These are phyloP conservation scores for Scorias spongiosa DNA, from an alignment of 2,329 filamentous ascomycete species.

Conservation along the genomic window DNA sequence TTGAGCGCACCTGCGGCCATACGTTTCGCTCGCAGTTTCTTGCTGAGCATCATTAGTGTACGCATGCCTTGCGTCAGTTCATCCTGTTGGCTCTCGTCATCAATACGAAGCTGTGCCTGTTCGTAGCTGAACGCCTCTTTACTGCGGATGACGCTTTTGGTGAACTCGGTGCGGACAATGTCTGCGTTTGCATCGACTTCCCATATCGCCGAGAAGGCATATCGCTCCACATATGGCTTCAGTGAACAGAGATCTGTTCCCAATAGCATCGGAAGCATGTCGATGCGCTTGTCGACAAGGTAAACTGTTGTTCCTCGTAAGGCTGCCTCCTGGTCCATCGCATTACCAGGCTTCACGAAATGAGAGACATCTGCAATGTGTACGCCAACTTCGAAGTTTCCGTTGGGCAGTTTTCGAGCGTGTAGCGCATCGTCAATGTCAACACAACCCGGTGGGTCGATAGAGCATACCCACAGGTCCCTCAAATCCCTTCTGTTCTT, in stretches of 20 bases:
- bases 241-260: slow-evolving; percentile 93
- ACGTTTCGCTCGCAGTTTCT: slow-evolving; percentile 84
- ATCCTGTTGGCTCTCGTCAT: slow-evolving; percentile 74
- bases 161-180: slow-evolving; percentile 73
- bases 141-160: slow-evolving; percentile 94
- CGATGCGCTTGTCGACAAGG: slow-evolving; percentile 95
- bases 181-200: slow-evolving; percentile 76
- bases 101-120: slow-evolving; percentile 83
- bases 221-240: slow-evolving; percentile 88
- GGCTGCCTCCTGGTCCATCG: slow-evolving; percentile 93
- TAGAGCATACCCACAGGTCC: slow-evolving; percentile 83
- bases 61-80: slow-evolving; percentile 84
- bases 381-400: slow-evolving; percentile 89
- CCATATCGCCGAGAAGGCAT: slow-evolving; percentile 44
- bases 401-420: slow-evolving; percentile 68
- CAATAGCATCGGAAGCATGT: slow-evolving; percentile 94
- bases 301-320: slow-evolving; percentile 94
- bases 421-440: slow-evolving; percentile 98
- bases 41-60: slow-evolving; percentile 71
- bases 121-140: slow-evolving; percentile 97
- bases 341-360: slow-evolving; percentile 91
- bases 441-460: slow-evolving; percentile 88
- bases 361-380: slow-evolving; percentile 99
- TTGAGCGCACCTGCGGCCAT: slow-evolving; percentile 93
- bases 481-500: slow-evolving; percentile 69